These are phyloP conservation scores for Cinnamomum chago DNA, from an alignment of 164 flowering plant species.

Conservation along the genomic window DNA sequence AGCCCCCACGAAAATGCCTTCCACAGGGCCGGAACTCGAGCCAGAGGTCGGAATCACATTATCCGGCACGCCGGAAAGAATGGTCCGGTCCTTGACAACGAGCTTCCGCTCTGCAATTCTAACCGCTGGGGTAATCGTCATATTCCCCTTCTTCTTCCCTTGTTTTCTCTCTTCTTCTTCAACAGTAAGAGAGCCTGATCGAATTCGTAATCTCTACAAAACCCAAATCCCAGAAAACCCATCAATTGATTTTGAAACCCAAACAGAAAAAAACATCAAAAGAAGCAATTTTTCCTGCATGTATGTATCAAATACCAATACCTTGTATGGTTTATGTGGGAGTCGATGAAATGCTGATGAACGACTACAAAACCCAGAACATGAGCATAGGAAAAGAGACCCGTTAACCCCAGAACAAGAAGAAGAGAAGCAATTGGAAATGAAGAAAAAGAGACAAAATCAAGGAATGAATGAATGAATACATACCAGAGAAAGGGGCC, in stretches of 20 bases:
- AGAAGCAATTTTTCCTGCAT: neutral
- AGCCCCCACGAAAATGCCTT: constrained; percentile 82
- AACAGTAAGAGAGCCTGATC: constrained; percentile 2
- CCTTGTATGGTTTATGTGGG: constrained; percentile 23
- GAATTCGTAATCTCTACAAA: constrained; percentile 28
- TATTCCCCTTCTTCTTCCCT: constrained; percentile 19
- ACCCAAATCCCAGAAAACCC: neutral
- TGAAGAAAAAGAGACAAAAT: neutral
- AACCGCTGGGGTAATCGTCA: constrained; percentile 76
- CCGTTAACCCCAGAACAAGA: constrained; percentile 6
- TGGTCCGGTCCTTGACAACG: constrained; percentile 50
- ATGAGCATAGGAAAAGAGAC: constrained; percentile 20
- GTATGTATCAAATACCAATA: neutral
- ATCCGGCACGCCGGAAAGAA: constrained; percentile 66
- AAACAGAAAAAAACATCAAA: neutral
- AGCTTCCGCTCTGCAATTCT: constrained; percentile 60
- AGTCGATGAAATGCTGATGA: constrained; percentile 5
- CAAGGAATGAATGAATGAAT: neutral
- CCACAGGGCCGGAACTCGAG: constrained; percentile 51
- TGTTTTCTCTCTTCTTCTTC: constrained; percentile 14
- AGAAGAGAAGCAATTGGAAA: neutral
- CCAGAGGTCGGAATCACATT: constrained; percentile 63
- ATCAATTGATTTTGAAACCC: neutral
- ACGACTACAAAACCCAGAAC: constrained; percentile 25
- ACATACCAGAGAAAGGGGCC: constrained; percentile 14